Percentiles rank a stretch among this genome's conserved stretches.
These are phyloP conservation scores for Areca catechu DNA, from an alignment of 176 grass and related monocot species.

Conservation along the genomic window DNA sequence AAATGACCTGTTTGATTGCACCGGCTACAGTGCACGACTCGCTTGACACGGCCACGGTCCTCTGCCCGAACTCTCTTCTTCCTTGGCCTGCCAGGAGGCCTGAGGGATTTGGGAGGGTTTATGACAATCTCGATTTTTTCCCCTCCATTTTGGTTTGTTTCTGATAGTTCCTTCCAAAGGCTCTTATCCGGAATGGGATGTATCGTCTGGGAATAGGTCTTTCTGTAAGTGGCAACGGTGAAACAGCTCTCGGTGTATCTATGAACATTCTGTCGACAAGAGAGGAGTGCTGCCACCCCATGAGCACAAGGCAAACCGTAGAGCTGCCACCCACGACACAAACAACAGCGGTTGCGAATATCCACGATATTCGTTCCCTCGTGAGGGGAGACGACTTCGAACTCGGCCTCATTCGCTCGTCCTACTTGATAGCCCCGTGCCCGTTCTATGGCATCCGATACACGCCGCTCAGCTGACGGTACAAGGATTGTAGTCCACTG, in stretches of 20 bases:
- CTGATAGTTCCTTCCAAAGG: slow-evolving; percentile 51
- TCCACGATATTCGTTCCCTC: slow-evolving; percentile 84
- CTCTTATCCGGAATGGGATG: slow-evolving; percentile 91
- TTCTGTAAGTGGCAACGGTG: slow-evolving; percentile 75
- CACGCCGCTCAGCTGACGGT: slow-evolving; percentile 49
- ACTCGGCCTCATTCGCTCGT: slow-evolving; percentile 81
- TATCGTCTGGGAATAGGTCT: slow-evolving; percentile 89
- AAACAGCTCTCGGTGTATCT: slow-evolving; percentile 92
- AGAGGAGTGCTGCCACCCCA: slow-evolving; percentile 80
- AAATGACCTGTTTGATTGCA: slow-evolving; percentile 98
- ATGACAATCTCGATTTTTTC: slow-evolving; percentile 38
- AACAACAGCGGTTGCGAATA: slow-evolving; percentile 84
- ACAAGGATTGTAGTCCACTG: slow-evolving; percentile 82
- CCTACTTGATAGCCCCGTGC: slow-evolving; percentile 80
- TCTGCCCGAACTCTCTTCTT: slow-evolving; percentile 70
- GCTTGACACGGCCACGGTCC: slow-evolving; percentile 60
- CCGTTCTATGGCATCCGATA: slow-evolving; percentile 80
- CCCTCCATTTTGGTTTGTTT: slow-evolving; percentile 29
- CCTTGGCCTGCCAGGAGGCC: slow-evolving; percentile 63
- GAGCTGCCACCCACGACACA: slow-evolving; percentile 92
- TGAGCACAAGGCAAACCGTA: slow-evolving; percentile 84
- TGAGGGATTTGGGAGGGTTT: slow-evolving; percentile 67
- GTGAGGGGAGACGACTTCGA: slow-evolving; percentile 73
- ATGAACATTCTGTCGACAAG: slow-evolving; percentile 92
- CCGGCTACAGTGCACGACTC: slow-evolving; percentile 86